phyloP scores from a whole-genome alignment of 345 rosid species.

The Acer campestre region DNA sequence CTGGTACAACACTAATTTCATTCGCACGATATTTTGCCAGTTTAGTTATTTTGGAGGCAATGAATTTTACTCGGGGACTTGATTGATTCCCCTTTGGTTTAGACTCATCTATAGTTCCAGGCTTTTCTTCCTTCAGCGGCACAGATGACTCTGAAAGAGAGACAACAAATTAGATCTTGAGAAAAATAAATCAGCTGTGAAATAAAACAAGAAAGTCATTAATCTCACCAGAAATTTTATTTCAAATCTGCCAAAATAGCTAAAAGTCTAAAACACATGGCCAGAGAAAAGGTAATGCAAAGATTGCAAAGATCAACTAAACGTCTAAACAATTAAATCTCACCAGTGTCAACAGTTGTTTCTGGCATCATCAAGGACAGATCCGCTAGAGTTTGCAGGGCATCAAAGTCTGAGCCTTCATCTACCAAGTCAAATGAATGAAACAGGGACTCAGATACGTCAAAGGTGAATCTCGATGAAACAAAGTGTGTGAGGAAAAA shows the following conservation, averaged over 20 bases:
- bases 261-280: slow-evolving; percentile 6
- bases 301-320: slow-evolving; percentile 10
- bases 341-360: slow-evolving; percentile 65
- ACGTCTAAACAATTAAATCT: slow-evolving; percentile 18
- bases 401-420: slow-evolving; percentile 68
- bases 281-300: not conserved
- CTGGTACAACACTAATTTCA: slow-evolving; percentile 38
- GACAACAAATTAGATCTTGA: slow-evolving; percentile 21
- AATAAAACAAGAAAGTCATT: not conserved
- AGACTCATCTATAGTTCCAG: slow-evolving; percentile 40
- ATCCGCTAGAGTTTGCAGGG: slow-evolving; percentile 77
- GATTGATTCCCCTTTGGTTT: slow-evolving; percentile 48
- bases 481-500: slow-evolving; percentile 9
- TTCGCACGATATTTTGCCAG: slow-evolving; percentile 37
- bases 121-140: slow-evolving; percentile 52
- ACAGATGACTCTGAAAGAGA: slow-evolving; percentile 53
- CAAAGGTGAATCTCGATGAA: slow-evolving; percentile 13
- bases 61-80: slow-evolving; percentile 43
- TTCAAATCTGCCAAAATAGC: not conserved
- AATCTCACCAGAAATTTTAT: slow-evolving; percentile 1
- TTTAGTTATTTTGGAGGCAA: slow-evolving; percentile 40
- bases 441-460: slow-evolving; percentile 7
- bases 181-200: slow-evolving; percentile 6
- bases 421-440: slow-evolving; percentile 36
- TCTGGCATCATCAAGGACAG: slow-evolving; percentile 77